phyloP scores from a whole-genome alignment of 768 basidiomycete species.

The Amanita muscaria region DNA sequence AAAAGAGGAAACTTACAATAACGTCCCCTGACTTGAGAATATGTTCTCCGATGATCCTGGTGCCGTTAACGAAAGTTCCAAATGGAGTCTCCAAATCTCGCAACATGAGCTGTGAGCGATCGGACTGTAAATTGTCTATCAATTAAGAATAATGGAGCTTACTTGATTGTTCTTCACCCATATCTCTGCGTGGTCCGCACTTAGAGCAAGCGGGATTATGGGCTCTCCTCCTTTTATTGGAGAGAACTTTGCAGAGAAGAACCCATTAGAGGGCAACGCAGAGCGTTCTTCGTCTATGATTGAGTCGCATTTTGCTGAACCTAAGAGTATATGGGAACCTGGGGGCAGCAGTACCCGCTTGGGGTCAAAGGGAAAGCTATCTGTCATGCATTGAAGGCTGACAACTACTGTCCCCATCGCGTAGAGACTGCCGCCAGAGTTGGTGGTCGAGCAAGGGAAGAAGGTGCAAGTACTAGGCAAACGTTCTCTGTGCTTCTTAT shows the following conservation, averaged over 20 bases:
- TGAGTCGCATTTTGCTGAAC: constrained; percentile 5
- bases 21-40: constrained; percentile 33
- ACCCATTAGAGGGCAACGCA: constrained; percentile 29
- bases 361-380: constrained; percentile 6
- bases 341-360: constrained; percentile 20
- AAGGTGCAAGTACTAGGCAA: background rate
- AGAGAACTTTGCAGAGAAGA: constrained; percentile 29
- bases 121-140: constrained; percentile 2
- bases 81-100: constrained; percentile 37
- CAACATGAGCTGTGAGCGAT: constrained; percentile 32
- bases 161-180: constrained; percentile 38
- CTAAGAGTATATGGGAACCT: constrained; percentile 24
- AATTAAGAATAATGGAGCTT: constrained; percentile 5
- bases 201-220: constrained; percentile 28
- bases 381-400: constrained; percentile 2
- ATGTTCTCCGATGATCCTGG: constrained; percentile 26
- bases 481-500: background rate
- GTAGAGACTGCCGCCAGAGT: background rate
- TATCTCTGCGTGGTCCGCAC: constrained; percentile 35
- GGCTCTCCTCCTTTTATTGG: constrained; percentile 12
- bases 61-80: constrained; percentile 41
- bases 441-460: background rate
- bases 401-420: constrained; percentile 1
- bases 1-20: constrained; percentile 25
- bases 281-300: constrained; percentile 10